Evolutionary conservation across 495 filamentous ascomycete species (phyloP).

Genomic region (Pseudoneurospora amorphoporcata): DNA sequence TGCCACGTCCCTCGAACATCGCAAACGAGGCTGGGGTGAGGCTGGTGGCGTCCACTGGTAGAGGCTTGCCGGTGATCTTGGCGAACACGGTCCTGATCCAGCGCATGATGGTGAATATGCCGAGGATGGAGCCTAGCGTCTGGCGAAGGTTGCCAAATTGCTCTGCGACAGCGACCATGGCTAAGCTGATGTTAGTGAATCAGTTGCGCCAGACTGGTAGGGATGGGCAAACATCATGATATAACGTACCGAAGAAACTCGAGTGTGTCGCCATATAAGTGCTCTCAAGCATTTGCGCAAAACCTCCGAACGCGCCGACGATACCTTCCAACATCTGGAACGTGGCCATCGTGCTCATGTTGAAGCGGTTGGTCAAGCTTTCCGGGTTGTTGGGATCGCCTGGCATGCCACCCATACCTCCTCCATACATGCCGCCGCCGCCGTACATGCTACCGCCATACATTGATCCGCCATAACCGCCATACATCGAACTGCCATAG

Average conservation of each 20-base stretch:
- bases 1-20: slow-evolving; percentile 60
- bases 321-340: slow-evolving; percentile 99
- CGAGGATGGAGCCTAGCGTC: slow-evolving; percentile 89
- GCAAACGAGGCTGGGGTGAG: slow-evolving; percentile 87
- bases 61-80: slow-evolving; percentile 88
- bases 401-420: slow-evolving; percentile 39
- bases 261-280: slow-evolving; percentile 99
- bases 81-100: slow-evolving; percentile 87
- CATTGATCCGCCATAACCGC: slow-evolving; percentile 34
- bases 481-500: slow-evolving; percentile 20
- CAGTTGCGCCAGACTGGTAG: not conserved
- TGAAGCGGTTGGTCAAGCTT: slow-evolving; percentile 83
- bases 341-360: slow-evolving; percentile 87
- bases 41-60: slow-evolving; percentile 72
- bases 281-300: slow-evolving; percentile 98
- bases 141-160: slow-evolving; percentile 89
- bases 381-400: slow-evolving; percentile 83
- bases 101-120: slow-evolving; percentile 90
- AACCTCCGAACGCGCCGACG: slow-evolving; percentile 95
- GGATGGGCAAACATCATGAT: not conserved
- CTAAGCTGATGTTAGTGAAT: slow-evolving; percentile 36
- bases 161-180: slow-evolving; percentile 96
- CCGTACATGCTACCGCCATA: slow-evolving; percentile 57
- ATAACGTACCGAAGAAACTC: slow-evolving; percentile 83
- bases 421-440: slow-evolving; percentile 49